A percentile compares a stretch with the other conserved stretches of the same genome.
These are phyloP conservation scores for Betula pendula DNA, from an alignment of 306 rosid species.

Conservation along the genomic window DNA sequence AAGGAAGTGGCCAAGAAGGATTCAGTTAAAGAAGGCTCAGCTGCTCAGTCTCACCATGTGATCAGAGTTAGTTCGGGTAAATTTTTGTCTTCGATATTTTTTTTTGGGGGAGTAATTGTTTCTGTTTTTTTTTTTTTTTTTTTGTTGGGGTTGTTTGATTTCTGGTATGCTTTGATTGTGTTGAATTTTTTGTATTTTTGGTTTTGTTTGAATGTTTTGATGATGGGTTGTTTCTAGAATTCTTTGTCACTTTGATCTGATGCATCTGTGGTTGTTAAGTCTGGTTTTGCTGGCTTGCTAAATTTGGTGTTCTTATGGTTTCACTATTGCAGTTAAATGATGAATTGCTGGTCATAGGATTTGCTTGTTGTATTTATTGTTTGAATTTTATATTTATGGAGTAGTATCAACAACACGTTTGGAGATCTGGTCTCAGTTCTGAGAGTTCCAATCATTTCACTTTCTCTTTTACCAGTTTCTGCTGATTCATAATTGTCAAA, in stretches of 20 bases:
- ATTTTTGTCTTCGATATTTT: constrained; percentile 20
- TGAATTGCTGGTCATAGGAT: constrained; percentile 29
- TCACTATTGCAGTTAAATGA: constrained; percentile 18
- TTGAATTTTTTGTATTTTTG: constrained; percentile 33
- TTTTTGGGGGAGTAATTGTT: neutral
- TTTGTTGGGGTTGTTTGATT: constrained; percentile 20
- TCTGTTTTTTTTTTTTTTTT: constrained; percentile 8
- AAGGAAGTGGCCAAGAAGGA: constrained; percentile 74
- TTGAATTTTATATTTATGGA: constrained; percentile 31
- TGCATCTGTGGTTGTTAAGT: constrained; percentile 36
- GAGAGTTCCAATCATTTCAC: constrained; percentile 18
- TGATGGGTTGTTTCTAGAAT: constrained; percentile 29
- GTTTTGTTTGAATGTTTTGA: neutral
- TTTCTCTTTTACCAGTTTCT: constrained; percentile 29
- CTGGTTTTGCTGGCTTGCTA: constrained; percentile 24
- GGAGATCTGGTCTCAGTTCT: constrained; percentile 48
- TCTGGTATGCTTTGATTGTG: constrained; percentile 35
- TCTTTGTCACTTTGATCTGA: constrained; percentile 56
- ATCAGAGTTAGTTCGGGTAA: constrained; percentile 73
- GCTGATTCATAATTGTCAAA: constrained; percentile 16
- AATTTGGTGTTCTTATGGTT: constrained; percentile 15
- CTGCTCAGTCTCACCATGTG: constrained; percentile 67
- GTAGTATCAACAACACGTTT: constrained; percentile 21
- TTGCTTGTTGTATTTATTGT: constrained; percentile 13
- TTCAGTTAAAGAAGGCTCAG: constrained; percentile 67